Evolutionary conservation across 192 early-diverging fungal genomes (phyloP).

Genomic region (Lobosporangium transversale): DNA sequence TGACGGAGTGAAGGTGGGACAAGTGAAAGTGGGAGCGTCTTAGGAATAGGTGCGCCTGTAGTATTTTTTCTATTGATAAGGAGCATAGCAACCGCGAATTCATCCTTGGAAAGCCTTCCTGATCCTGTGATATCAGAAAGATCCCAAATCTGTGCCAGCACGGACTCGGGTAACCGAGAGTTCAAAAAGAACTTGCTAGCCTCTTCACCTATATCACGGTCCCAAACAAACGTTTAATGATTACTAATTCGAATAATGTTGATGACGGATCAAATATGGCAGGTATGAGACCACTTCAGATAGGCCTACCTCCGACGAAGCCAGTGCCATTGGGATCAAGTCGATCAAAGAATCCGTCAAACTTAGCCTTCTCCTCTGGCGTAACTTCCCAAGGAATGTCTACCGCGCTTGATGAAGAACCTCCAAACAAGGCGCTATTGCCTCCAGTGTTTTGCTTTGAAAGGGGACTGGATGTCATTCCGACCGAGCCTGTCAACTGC

Average conservation of each 20-base stretch:
- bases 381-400: conserved; percentile 77
- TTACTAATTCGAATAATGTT: neutral
- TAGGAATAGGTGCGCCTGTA: conserved; percentile 61
- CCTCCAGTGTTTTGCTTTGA: conserved; percentile 49
- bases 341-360: conserved; percentile 78
- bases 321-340: conserved; percentile 74
- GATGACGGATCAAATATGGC: neutral
- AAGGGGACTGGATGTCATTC: conserved; percentile 34
- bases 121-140: conserved; percentile 71
- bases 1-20: conserved; percentile 65
- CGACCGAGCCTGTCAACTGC: conserved; percentile 32
- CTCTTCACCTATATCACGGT: conserved; percentile 73
- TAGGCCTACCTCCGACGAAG: conserved; percentile 67
- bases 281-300: neutral
- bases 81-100: conserved; percentile 87
- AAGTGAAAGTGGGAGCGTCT: conserved; percentile 63
- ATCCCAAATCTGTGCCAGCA: conserved; percentile 85
- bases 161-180: conserved; percentile 73
- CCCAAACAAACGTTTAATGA: too few relatives aligned
- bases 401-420: conserved; percentile 5
- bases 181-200: conserved; percentile 83
- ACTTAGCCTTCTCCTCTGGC: conserved; percentile 76
- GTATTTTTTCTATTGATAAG: conserved; percentile 71
- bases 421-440: conserved; percentile 22
- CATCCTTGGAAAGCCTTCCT: conserved; percentile 70